Evolutionary conservation across 768 basidiomycete species (phyloP).

Genomic region (Tulasnella sp.): DNA sequence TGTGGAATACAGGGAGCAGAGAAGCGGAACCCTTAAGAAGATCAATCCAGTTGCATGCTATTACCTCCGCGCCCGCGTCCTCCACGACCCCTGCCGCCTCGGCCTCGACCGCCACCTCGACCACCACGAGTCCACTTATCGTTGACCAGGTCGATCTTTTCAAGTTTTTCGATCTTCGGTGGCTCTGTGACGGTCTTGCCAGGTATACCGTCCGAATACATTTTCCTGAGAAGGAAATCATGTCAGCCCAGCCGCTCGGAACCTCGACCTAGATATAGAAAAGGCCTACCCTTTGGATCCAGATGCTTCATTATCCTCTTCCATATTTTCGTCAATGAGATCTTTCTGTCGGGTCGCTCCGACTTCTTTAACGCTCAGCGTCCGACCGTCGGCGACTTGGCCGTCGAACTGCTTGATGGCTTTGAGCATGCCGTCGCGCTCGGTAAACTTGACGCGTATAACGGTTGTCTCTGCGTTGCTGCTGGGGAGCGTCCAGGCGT

Average conservation of each 20-base stretch:
- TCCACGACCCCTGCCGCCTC: conserved; percentile 22
- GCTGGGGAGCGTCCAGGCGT: conserved; percentile 30
- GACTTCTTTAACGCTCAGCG: conserved; percentile 32
- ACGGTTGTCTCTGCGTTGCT: conserved; percentile 22
- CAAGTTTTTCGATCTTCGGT: conserved; percentile 25
- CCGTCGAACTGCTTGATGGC: conserved; percentile 33
- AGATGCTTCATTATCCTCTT: conserved; percentile 18
- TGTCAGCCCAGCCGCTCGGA: conserved; percentile 1
- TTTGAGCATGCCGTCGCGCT: conserved; percentile 25
- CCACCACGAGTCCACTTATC: conserved; percentile 31
- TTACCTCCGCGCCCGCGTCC: conserved; percentile 20
- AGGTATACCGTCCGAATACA: conserved; percentile 31
- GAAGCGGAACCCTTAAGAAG: background rate
- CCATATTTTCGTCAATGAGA: background rate
- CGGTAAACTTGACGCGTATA: conserved; percentile 29
- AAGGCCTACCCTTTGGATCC: conserved; percentile 28
- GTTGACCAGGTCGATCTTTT: conserved; percentile 10
- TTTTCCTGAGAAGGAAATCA: conserved; percentile 23
- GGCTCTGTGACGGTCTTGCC: conserved; percentile 25
- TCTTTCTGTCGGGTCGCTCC: background rate
- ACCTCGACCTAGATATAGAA: background rate
- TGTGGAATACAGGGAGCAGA: background rate
- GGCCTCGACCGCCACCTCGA: conserved; percentile 26
- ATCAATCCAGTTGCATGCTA: conserved; percentile 29
- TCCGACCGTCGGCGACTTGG: conserved; percentile 29